Base-by-base conservation (phyloP, 768 basidiomycete genomes). In the Hypholoma sublateritium region DNA sequence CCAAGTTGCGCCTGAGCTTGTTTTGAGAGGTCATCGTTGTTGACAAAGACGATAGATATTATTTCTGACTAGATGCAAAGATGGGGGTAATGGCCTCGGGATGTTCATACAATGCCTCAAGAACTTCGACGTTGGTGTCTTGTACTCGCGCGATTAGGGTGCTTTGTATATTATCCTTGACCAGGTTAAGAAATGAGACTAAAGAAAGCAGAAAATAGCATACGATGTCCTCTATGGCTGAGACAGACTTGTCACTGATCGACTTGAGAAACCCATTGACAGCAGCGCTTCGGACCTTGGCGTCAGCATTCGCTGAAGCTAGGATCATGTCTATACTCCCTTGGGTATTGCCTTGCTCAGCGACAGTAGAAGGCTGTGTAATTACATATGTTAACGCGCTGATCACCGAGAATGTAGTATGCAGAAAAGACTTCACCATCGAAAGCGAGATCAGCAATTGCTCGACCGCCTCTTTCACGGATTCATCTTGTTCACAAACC, bases 61-160 rank as follows among this genome's bases (percentile, higher is more conserved):
- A 67, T 11, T 71, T 53, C 1, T 77, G 56, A 53, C 82, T 71
- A 21, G 70, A 70, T 6, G 71, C 65, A 32, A 85, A 70, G 47
- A 81, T 49, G 1, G 82, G 77, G 3, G 82, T 70, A 43, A 89
- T 69, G 2, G 70, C 43, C 5, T 73, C 66, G 0, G 85, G 76
- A 1, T 77, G 70, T 1, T 74, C 74, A 70, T 95, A 95, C 8
- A 97, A 74, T 0, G 79, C 81, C 44, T 87, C 77, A 12, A 95
- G 69, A 24, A 97, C 88, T 2, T 71, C 64, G 1, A 72, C 57
- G 28, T 85, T 79, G 6, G 79, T 76, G 62, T 96, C 94, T 49
- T 85, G 80, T 3, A 92, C 72, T 1, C 91, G 85, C 13, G 86
- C 80, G 28, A 88, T 67, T 4, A 98, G 72, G 0, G 88, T 86